phyloP scores from a whole-genome alignment of 2,329 filamentous ascomycete species.

The Aspergillus novoparasiticus region DNA sequence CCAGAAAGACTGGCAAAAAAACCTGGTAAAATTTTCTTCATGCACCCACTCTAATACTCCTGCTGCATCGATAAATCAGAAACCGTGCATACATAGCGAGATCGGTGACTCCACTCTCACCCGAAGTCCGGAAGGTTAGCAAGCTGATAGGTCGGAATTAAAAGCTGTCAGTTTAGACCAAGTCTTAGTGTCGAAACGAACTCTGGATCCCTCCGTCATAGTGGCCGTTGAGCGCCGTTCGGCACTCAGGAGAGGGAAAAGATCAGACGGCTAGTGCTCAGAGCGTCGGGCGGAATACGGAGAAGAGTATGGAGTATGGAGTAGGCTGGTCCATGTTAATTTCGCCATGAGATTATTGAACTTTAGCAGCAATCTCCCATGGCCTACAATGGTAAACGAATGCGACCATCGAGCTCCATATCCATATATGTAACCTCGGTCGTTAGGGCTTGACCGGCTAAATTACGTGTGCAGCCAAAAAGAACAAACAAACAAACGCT shows the following conservation, averaged over 20 bases:
- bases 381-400: not conserved
- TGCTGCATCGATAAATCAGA: conserved; percentile 5
- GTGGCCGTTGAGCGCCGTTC: conserved; percentile 6
- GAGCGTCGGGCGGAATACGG: not conserved
- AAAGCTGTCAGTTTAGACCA: conserved; percentile 1
- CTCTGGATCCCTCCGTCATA: conserved; percentile 3
- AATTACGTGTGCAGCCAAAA: not conserved
- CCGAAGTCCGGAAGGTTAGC: not conserved
- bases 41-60: conserved; percentile 4
- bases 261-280: conserved; percentile 3
- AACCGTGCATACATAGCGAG: conserved; percentile 5
- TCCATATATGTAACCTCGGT: not conserved
- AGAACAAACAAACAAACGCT: not conserved
- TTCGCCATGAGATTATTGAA: not conserved
- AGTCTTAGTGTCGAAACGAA: not conserved
- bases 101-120: not conserved
- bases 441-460: not conserved
- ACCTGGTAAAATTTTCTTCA: not conserved
- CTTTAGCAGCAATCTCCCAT: not conserved
- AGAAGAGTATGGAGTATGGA: conserved; percentile 3
- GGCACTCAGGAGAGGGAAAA: conserved; percentile 7
- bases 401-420: not conserved
- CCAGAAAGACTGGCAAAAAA: not conserved
- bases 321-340: not conserved
- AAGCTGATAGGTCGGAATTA: not conserved